Base-by-base conservation (phyloP, 805 yeast species). In the Candida awuae region DNA sequence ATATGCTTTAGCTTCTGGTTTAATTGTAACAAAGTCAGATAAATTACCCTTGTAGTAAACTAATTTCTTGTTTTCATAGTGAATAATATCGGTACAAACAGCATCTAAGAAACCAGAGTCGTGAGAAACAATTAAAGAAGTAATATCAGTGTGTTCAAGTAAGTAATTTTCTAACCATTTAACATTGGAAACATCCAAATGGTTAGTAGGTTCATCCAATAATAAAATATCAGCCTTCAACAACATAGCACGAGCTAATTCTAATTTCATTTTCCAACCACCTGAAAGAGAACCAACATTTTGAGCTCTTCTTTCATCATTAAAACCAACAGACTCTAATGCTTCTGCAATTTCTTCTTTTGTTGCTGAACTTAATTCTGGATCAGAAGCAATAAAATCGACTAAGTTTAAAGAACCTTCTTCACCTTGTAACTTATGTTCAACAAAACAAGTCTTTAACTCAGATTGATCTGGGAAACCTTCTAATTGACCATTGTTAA, bases 241-340 rank as follows among this genome's bases (percentile, higher is more conserved):
- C 52, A 90, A 70, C 96, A 90, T 88, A 27, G 97, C 98, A 68
- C 97, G 81, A n/a, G 97, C 98, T 55, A 90, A 71, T 66, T 88
- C 97, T 51, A 90, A 74, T 67, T 90, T 90, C 98, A 90, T 90
- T 67, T 92, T 92, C 98, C 98, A 90, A 63, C 98, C 98, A 64
- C 98, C 98, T 32, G 96, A 85, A 43, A 90, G 69, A 2, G 97
- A 84, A 29, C 96, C 96, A 42, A 92, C 96, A 34, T 84, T 75
- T 66, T 88, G 97, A 22, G 75, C 73, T 60, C 94, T 75, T 68
- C 96, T 79, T 57, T 80, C 90, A 41, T 82, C 92, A 50, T 92
- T 80, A 62, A 90, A 90, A 2, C 97, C 97, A 61, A 90, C 97
- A 36, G 75, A 76, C 33, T 67, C 77, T 44, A 90, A 71, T 20